Evolutionary conservation across 2,329 filamentous ascomycete genomes (phyloP), one percentile per base, ranked within the genome.

Genomic region (Aspergillus niger): DNA sequence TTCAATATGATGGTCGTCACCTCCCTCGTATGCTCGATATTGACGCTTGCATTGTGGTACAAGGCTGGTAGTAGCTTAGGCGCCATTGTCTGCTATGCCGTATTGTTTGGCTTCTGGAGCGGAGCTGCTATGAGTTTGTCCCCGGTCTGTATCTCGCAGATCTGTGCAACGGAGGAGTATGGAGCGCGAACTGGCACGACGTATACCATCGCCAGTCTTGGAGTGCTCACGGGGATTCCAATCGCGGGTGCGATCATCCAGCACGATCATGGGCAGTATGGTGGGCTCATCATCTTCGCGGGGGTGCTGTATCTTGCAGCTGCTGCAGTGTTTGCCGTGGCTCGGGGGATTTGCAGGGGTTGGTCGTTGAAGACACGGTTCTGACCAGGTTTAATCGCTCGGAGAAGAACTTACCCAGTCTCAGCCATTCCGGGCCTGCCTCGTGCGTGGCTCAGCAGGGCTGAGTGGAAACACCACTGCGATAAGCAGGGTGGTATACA

Each of bases 1-100:
- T 76, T 75, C 58, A 75, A 75, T 43, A 65, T 70, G 2, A 75
- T 74, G 70, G 61, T 68, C n/a, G 8, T 55, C 5, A 47, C 53
- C n/a, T 44, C 28, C 10, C 28, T 47, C 5, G 28, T 55, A 8
- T 55, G 53, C 22, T 26, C 39, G 1, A 55, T 55, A n/a, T 5
- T 55, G 26, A 55, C 53, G 2, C 53, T 55, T 8, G 53, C 41
- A 13, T 17, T 55, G n/a, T 55, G 53, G 53, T 47, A 47, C 26
- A 36, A 55, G 8, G 30, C 53, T 3, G 53, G 53, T 2, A 44
- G 43, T 22, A 55, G 53, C 39, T 13, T 55, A 3, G 53, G 53
- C 1, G 53, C 53, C 8, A 43, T 55, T 44, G 41, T 55, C 20
- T 44, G 53, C 13, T 55, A 55, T 47, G 53, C 53, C n/a, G 41